Evolutionary conservation across 805 yeast genomes (phyloP).

Genomic region (Vanderwaltozyma yarrowii): DNA sequence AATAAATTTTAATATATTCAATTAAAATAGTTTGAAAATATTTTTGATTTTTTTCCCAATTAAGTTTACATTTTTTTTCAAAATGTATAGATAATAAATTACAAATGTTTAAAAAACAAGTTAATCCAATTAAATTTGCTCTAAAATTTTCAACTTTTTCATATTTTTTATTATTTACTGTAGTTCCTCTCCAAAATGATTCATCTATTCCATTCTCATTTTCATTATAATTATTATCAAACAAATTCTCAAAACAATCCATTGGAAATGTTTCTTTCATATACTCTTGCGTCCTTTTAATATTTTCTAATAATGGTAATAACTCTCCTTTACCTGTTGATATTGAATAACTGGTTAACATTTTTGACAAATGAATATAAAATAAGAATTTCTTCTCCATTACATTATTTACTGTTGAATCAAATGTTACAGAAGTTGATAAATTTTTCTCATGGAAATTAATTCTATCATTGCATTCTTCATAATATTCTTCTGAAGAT

Average conservation of each 20-base stretch:
- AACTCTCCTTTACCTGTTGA: conserved; percentile 4
- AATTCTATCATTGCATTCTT: neutral
- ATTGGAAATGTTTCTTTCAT: conserved; percentile 9
- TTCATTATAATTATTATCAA: neutral
- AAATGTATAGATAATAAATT: conserved; percentile 8
- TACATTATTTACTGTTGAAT: conserved; percentile 4
- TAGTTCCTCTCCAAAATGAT: conserved; percentile 6
- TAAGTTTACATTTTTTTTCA: conserved; percentile 5
- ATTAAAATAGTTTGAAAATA: conserved; percentile 7
- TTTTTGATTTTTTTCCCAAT: conserved; percentile 3
- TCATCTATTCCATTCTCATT: neutral
- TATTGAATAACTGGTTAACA: conserved; percentile 5
- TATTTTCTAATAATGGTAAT: conserved; percentile 5
- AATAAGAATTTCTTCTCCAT: conserved; percentile 11
- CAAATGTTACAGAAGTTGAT: conserved; percentile 1
- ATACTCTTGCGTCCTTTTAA: conserved; percentile 3
- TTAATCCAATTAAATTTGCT: conserved; percentile 8
- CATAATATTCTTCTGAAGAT: conserved; percentile 6
- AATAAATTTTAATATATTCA: conserved; percentile 3
- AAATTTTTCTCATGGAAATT: neutral
- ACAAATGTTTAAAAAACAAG: conserved; percentile 7
- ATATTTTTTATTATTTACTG: conserved; percentile 3
- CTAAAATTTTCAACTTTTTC: conserved; percentile 7
- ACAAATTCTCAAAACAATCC: neutral
- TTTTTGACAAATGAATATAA: conserved; percentile 5